Conservation (phyloP, 148 eudicot genomes). For the Chenopodium suecicum region DNA sequence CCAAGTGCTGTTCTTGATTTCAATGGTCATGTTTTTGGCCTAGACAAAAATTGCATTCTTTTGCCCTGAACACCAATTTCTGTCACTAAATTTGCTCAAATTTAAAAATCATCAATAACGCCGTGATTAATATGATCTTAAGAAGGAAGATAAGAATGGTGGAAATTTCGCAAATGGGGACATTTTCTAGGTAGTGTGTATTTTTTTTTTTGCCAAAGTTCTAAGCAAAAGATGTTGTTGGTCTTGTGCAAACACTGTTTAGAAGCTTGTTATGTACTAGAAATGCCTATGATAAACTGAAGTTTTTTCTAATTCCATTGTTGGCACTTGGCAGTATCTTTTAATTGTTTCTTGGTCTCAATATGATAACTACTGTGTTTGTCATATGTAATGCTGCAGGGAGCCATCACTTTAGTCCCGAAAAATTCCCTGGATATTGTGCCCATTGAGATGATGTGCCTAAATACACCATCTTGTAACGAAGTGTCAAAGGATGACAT, state of each 20-base stretch:
- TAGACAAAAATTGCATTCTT: background rate
- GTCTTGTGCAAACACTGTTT: background rate
- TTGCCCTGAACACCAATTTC: background rate
- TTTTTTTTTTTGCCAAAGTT: background rate
- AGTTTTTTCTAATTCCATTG: background rate
- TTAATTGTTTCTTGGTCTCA: background rate
- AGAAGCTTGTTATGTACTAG: background rate
- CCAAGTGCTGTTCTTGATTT: background rate
- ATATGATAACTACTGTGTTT: constrained; percentile 1
- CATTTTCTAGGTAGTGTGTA: background rate
- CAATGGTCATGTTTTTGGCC: background rate
- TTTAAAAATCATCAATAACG: background rate
- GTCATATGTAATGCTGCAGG: constrained; percentile 46
- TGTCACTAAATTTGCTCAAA: background rate
- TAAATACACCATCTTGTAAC: constrained; percentile 25
- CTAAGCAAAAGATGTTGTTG: background rate
- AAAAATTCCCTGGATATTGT: constrained; percentile 48
- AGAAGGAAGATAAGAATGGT: background rate
- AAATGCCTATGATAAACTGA: background rate
- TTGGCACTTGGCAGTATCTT: constrained; percentile 1
- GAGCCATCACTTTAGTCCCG: constrained; percentile 64
- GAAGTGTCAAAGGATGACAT: constrained; percentile 39
- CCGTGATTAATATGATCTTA: background rate
- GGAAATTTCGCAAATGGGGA: background rate
- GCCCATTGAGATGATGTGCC: constrained; percentile 57